phyloP scores from a whole-genome alignment of 805 yeast genomes.

The Torulaspora maleeae region DNA sequence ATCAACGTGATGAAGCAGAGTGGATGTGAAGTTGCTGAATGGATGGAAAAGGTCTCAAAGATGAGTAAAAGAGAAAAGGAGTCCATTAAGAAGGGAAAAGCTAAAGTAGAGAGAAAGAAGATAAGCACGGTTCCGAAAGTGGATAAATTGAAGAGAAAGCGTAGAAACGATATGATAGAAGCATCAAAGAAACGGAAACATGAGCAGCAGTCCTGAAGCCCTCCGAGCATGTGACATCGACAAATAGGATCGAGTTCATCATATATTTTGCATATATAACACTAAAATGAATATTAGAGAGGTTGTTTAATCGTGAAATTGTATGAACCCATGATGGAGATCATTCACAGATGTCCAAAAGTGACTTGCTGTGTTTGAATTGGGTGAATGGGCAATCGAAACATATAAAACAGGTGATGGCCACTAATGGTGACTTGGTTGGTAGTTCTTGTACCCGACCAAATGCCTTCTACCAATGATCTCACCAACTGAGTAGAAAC shows the following conservation, averaged over 20 bases:
- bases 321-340: slow-evolving; percentile 2
- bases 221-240: slow-evolving; percentile 1
- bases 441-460: slow-evolving; percentile 65
- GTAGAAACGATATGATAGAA: slow-evolving; percentile 64
- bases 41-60: slow-evolving; percentile 76
- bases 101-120: slow-evolving; percentile 51
- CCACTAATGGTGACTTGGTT: slow-evolving; percentile 12
- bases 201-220: slow-evolving; percentile 2
- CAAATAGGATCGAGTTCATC: slow-evolving; percentile 10
- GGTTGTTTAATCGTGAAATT: slow-evolving; percentile 6
- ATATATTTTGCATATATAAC: slow-evolving; percentile 13
- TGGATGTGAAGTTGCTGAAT: slow-evolving; percentile 65
- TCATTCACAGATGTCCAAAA: not conserved
- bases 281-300: slow-evolving; percentile 15
- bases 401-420: not conserved
- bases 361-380: not conserved
- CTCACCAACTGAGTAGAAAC: slow-evolving; percentile 92
- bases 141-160: slow-evolving; percentile 58
- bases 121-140: slow-evolving; percentile 82
- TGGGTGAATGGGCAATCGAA: not conserved
- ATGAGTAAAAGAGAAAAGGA: slow-evolving; percentile 60
- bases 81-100: slow-evolving; percentile 50
- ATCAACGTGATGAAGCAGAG: slow-evolving; percentile 94
- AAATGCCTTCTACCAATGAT: slow-evolving; percentile 91
- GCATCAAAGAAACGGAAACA: slow-evolving; percentile 63